Conservation (phyloP, 2,329 filamentous ascomycete genomes). For the Colletotrichum sp. region DNA sequence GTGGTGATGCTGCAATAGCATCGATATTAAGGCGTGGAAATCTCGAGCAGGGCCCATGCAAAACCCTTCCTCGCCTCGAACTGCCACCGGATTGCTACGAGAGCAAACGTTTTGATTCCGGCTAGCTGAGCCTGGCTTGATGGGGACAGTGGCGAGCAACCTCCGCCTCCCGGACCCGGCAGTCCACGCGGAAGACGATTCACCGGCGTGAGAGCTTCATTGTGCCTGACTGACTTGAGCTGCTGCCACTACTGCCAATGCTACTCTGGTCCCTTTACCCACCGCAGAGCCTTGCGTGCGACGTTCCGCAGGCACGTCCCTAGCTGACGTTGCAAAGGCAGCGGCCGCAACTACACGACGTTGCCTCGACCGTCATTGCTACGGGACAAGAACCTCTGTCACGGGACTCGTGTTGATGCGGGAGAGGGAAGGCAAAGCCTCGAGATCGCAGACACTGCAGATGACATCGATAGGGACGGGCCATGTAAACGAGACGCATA, state of each 20-base stretch:
- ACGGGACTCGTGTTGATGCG: background rate
- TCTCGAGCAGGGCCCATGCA: background rate
- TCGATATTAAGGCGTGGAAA: background rate
- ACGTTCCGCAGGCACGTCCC: background rate
- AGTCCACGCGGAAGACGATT: background rate
- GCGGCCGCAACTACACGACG: background rate
- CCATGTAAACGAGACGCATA: background rate
- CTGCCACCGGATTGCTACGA: background rate
- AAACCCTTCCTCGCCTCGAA: background rate
- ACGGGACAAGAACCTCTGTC: background rate
- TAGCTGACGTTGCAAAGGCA: background rate
- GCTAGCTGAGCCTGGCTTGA: background rate
- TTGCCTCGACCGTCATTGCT: background rate
- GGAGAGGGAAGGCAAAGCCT: background rate
- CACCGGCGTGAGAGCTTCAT: background rate
- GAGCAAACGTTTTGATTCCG: background rate
- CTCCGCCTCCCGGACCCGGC: background rate
- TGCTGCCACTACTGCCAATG: background rate
- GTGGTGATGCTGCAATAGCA: slow-evolving; percentile 16
- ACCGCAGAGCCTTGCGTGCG: background rate
- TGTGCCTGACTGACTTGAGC: background rate
- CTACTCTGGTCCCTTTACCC: background rate
- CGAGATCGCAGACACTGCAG: background rate
- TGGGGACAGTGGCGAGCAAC: background rate
- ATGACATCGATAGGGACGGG: background rate